Evolutionary conservation across 768 basidiomycete genomes (phyloP), one percentile per base, ranked within the genome.

Genomic region (Lactifluus volemus): DNA sequence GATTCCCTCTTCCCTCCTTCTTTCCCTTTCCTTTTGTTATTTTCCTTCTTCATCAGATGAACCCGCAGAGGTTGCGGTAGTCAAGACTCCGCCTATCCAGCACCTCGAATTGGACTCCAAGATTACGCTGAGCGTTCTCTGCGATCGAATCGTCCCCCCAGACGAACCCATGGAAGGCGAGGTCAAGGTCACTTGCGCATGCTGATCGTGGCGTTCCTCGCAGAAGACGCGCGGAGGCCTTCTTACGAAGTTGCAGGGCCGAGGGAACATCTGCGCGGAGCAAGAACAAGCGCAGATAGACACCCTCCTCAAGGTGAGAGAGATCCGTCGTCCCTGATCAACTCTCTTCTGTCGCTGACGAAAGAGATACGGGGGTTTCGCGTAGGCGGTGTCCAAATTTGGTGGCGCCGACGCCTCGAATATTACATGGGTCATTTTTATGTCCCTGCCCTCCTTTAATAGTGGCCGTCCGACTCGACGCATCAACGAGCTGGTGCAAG

Each of bases 61-160:
- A 70, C 80, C 76, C 0, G 79, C 81, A 52, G 87, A 89, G 70
- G 82, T 87, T 11, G 70, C 66, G 0, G 76, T 85, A 36, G 85
- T 89, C 25, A 82, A 84, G 66, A 72, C 75, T 57, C 81, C 84
- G n/a, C 75, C 88, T 15, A 70, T 77, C 1, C 77, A 81, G 62
- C 87, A 88, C 68, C 76, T 89, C 57, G 79, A 84, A 48, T 77
- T 87, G 75, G 25, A 25, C 25, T 25, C 25, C 25, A 25, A 25
- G 84, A 86, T 62, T 89, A 25, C 25, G 25, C 25, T 25, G 7
- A 78, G 81, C 41, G 86, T 89, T 14, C 74, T 89, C 5, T 86
- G 81, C 67, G 88, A 89, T 67, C 86, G 88, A 68, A 74, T 86
- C 39, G 69, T 78, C 3, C 81, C 81, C 2, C 68, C 74, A 0